Conservation (phyloP, 345 rosid species). For the Syzygium oleosum region DNA sequence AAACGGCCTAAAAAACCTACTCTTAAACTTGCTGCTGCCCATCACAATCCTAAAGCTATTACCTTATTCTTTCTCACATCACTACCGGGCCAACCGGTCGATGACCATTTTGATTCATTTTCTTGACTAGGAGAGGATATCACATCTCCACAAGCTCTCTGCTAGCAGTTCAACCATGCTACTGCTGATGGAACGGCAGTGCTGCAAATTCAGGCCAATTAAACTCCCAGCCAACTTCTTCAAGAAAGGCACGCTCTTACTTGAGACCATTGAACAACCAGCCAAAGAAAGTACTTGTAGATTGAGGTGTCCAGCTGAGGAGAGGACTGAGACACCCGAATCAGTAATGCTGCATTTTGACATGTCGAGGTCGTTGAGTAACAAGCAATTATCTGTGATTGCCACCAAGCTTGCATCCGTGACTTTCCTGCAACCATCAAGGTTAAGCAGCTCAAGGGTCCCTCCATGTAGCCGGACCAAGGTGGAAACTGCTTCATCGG, state of each 20-base stretch:
- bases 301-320: slow-evolving; percentile 34
- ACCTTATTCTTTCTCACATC: background rate
- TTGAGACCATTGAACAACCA: slow-evolving; percentile 47
- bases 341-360: slow-evolving; percentile 46
- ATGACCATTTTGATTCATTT: background rate
- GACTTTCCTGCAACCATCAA: slow-evolving; percentile 62
- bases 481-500: slow-evolving; percentile 36
- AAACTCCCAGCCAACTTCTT: slow-evolving; percentile 39
- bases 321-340: slow-evolving; percentile 39
- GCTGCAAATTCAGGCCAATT: slow-evolving; percentile 57
- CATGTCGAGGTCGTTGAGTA: slow-evolving; percentile 55
- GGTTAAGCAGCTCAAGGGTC: slow-evolving; percentile 51
- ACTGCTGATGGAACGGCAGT: slow-evolving; percentile 52
- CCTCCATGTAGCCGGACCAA: slow-evolving; percentile 44
- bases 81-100: background rate
- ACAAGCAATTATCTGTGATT: slow-evolving; percentile 41
- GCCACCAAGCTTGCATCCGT: slow-evolving; percentile 55
- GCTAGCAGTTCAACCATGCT: slow-evolving; percentile 32
- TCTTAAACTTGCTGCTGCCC: slow-evolving; percentile 21
- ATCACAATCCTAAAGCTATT: background rate
- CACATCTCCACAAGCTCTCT: slow-evolving; percentile 61
- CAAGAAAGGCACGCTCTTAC: slow-evolving; percentile 33
- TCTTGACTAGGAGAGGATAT: slow-evolving; percentile 37
- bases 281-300: slow-evolving; percentile 52
- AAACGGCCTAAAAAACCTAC: slow-evolving; percentile 13